Conservation (phyloP, 1,139 yeast genomes). For the Candida sp. region DNA sequence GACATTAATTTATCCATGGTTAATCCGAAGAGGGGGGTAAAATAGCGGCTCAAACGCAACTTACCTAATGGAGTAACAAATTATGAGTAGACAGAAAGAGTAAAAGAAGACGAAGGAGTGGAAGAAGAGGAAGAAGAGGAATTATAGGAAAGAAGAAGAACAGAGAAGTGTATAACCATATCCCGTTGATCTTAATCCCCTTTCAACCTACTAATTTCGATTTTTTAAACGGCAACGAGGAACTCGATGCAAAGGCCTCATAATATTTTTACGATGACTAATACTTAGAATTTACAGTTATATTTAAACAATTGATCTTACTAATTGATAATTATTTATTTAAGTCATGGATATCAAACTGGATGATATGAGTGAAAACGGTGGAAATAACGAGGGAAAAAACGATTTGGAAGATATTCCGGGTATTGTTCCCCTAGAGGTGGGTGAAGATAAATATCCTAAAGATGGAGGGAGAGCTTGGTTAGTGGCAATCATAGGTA, state of each 20-base stretch:
- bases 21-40: too few species aligned
- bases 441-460: constrained; percentile 33
- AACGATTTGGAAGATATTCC: not conserved
- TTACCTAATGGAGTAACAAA: too few species aligned
- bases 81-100: too few species aligned
- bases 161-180: too few species aligned
- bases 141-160: too few species aligned
- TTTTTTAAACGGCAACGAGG: not conserved
- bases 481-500: constrained; percentile 57
- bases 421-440: constrained; percentile 1
- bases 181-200: too few species aligned
- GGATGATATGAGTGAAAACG: not conserved
- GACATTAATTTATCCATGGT: too few species aligned
- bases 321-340: not conserved
- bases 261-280: not conserved
- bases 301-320: not conserved
- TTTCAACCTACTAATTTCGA: not conserved
- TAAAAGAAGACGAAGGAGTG: too few species aligned
- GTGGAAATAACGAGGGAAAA: not conserved
- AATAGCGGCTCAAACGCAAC: too few species aligned
- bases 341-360: not conserved
- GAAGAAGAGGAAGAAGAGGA: too few species aligned
- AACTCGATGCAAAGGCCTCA: too few species aligned
- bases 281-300: not conserved
- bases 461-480: constrained; percentile 75